Conservation (phyloP, 2,329 filamentous ascomycete species). For the Diaporthe destruens region DNA sequence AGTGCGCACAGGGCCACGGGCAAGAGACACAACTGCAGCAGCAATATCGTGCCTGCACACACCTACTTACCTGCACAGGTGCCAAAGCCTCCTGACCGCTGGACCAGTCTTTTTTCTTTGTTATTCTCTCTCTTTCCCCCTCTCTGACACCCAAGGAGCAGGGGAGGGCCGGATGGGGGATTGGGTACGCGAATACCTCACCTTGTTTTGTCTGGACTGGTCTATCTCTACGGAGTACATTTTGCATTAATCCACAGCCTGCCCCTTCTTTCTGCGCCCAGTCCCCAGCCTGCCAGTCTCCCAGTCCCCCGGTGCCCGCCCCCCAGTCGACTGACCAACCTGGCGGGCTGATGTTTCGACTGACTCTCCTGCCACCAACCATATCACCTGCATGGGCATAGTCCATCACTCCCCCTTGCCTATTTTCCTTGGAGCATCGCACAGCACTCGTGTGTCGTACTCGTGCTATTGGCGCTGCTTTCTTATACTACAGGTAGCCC, state of each 20-base stretch:
- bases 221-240: not conserved
- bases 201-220: constrained; percentile 21
- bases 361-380: constrained; percentile 33
- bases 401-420: constrained; percentile 11
- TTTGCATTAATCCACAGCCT: constrained; percentile 26
- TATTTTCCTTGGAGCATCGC: not conserved
- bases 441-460: not conserved
- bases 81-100: constrained; percentile 30
- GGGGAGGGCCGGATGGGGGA: not conserved
- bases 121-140: no score
- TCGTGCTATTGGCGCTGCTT: not conserved
- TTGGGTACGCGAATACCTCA: constrained; percentile 26
- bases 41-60: constrained; percentile 9
- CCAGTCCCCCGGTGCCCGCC: constrained; percentile 1
- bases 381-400: constrained; percentile 5
- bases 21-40: not conserved
- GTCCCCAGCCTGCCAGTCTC: not conserved
- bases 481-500: constrained; percentile 28
- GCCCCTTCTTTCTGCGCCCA: constrained; percentile 4
- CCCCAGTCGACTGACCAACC: constrained; percentile 12
- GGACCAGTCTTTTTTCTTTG: not conserved
- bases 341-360: constrained; percentile 23
- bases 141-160: not conserved
- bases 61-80: constrained; percentile 8
- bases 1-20: constrained; percentile 6